phyloP scores from a whole-genome alignment of 345 rosid genomes.

The Dimocarpus longan region DNA sequence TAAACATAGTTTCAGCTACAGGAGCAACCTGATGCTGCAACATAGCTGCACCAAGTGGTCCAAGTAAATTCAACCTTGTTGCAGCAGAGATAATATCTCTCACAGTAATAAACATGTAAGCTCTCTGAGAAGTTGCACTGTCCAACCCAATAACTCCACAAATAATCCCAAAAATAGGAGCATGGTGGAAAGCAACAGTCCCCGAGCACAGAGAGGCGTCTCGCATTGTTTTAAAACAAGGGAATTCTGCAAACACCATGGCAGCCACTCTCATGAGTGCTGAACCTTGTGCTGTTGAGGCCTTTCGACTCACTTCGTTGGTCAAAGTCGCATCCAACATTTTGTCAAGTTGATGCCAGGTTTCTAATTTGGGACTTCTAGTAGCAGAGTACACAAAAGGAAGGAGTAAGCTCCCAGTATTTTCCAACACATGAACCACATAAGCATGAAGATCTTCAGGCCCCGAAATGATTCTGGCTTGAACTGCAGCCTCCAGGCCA shows the following conservation, averaged over 20 bases:
- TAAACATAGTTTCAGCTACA: constrained; percentile 55
- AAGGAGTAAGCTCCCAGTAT: constrained; percentile 73
- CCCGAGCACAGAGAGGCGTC: constrained; percentile 42
- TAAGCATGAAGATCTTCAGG: constrained; percentile 54
- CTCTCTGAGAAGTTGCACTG: constrained; percentile 65
- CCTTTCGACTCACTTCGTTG: constrained; percentile 71
- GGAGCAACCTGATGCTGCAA: constrained; percentile 75
- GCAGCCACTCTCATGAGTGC: constrained; percentile 80
- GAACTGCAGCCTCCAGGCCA: constrained; percentile 87
- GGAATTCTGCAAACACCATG: constrained; percentile 61
- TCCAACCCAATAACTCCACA: constrained; percentile 79
- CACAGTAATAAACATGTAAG: constrained; percentile 70
- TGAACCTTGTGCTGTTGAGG: constrained; percentile 78
- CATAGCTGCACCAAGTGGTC: constrained; percentile 77
- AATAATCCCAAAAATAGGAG: constrained; percentile 77
- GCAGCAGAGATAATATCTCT: constrained; percentile 88
- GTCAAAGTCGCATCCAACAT: constrained; percentile 68
- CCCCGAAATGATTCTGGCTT: constrained; percentile 51
- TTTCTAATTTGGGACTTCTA: constrained; percentile 44
- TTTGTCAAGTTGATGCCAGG: constrained; percentile 54
- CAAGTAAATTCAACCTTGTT: constrained; percentile 76
- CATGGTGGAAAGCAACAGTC: constrained; percentile 61
- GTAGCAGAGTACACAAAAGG: constrained; percentile 73
- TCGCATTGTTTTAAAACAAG: constrained; percentile 55
- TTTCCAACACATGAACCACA: constrained; percentile 56